Base-by-base conservation (phyloP, 2,329 filamentous ascomycete species). In the Stachybotrys elegans region DNA sequence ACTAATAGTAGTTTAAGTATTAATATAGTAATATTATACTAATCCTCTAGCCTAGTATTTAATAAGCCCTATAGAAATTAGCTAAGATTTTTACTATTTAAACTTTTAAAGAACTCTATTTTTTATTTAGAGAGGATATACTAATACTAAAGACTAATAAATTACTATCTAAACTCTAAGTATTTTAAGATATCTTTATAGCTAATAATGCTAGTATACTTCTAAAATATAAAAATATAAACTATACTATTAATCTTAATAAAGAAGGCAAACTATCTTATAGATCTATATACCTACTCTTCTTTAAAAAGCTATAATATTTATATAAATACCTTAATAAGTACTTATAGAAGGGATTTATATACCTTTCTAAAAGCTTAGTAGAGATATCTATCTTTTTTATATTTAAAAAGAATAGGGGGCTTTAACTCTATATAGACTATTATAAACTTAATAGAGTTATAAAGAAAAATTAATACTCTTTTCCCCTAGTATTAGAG, bases 361-460 rank as follows among this genome's bases (percentile, higher is more conserved):
- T 47, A 13, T 38, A 42, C 29, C 23, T 23, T 5, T 48, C 31
- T 37, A 40, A 45, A 41, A 48, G 40, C 29, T 25, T 34, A 22
- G 27, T 19, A 43, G 19, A 16, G 20, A 23, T 42, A 36, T 13
- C 27, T 27, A 42, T 44, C 20, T 13, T 47, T 1, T 48, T 49
- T 46, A 46, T 48, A 13, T 20, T 43, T 17, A 50, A 46, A 37
- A 46, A 44, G 19, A 44, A 41, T 44, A 45, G 17, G 22, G 41
- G 6, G 4, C 21, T 42, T 12, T 34, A 40, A 23, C 19, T 51
- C 29, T 51, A 48, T 51, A 47, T 51, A 40, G 43, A 48, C 35
- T 51, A 48, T 44, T 40, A 40, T 27, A 34, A 20, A 9, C 43
- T 51, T 39, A 51, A 50, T 44, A 42, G 42, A 25, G 43, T 45